Base-by-base conservation (phyloP, 1,284 basidiomycete genomes). In the Naganishia albida region DNA sequence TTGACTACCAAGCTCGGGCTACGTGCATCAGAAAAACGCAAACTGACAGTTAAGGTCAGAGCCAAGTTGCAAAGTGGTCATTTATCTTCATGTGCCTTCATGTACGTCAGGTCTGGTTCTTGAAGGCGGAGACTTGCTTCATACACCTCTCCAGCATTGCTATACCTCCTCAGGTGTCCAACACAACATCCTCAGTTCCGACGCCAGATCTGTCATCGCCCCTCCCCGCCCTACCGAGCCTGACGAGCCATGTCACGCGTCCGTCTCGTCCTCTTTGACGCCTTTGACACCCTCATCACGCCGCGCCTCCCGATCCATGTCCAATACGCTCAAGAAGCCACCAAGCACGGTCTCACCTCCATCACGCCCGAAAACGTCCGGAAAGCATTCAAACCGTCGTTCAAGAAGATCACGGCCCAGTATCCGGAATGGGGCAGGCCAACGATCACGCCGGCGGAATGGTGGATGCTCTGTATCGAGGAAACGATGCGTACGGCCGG, bases 201-300 rank as follows among this genome's bases (percentile, higher is more conserved):
- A 34, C 34, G 4, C 34, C 34, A 34, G 34, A n/a, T n/a, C n/a
- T n/a, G 34, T 10, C 6, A 34, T 4, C 6, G 34, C 34, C 4
- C 39, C 2, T 43, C 2, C 18, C 7, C 15, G n/a, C 13, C 2
- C 30, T 8, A 30, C 28, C 28, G 3, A 30, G 40, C 39, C 10
- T 20, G 15, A 30, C n/a, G n/a, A n/a, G n/a, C 20, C 30, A 56
- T 64, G 63, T 56, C 63, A 12, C 43, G 44, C 23, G 49, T 80
- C 38, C 71, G 76, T 8, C 70, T 80, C 44, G 77, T 80, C 40
- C 71, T 80, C 4, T 79, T 79, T 50, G 78, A 79, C 67, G 75
- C 77, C 15, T 79, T 80, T 48, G 79, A 79, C 64, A 79, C 78
- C 3, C 72, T 79, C 18, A 75, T 76, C 66, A 80, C 79, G 0